Conservation (phyloP, 495 filamentous ascomycete genomes). For the Schizothecium vesticola region DNA sequence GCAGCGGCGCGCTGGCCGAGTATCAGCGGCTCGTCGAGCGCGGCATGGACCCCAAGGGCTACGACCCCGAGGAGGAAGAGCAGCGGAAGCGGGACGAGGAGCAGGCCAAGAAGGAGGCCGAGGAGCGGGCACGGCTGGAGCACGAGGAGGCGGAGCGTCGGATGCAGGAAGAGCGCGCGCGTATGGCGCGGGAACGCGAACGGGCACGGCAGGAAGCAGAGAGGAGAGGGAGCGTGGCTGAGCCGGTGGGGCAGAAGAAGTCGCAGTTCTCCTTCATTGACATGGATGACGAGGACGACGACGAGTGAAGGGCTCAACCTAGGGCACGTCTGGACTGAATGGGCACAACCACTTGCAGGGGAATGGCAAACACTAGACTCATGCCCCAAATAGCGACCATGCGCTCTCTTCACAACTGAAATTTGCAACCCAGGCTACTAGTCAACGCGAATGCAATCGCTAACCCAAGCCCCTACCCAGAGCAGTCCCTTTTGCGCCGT, state of each 20-base stretch:
- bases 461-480: not conserved
- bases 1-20: slow-evolving; percentile 54
- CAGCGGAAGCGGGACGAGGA: slow-evolving; percentile 36
- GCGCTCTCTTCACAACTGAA: not conserved
- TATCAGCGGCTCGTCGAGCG: slow-evolving; percentile 53
- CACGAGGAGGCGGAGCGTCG: slow-evolving; percentile 38
- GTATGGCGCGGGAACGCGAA: slow-evolving; percentile 34
- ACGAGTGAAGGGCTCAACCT: slow-evolving; percentile 11
- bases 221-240: slow-evolving; percentile 32
- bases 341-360: not conserved
- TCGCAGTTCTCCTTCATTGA: slow-evolving; percentile 50
- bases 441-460: not conserved
- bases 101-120: slow-evolving; percentile 33
- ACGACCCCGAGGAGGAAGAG: slow-evolving; percentile 49
- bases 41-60: slow-evolving; percentile 51
- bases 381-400: not conserved
- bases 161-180: slow-evolving; percentile 33
- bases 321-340: not conserved
- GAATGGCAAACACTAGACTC: not conserved
- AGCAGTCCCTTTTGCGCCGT: slow-evolving; percentile 6
- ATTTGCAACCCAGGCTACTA: not conserved
- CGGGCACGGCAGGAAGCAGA: slow-evolving; percentile 40
- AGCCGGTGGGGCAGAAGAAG: slow-evolving; percentile 18
- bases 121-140: slow-evolving; percentile 40
- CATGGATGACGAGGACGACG: slow-evolving; percentile 51